Percentiles rank a stretch among this genome's conserved stretches.
Conservation (phyloP, 2,329 filamentous ascomycete species). For the Claviceps pazoutovae region DNA sequence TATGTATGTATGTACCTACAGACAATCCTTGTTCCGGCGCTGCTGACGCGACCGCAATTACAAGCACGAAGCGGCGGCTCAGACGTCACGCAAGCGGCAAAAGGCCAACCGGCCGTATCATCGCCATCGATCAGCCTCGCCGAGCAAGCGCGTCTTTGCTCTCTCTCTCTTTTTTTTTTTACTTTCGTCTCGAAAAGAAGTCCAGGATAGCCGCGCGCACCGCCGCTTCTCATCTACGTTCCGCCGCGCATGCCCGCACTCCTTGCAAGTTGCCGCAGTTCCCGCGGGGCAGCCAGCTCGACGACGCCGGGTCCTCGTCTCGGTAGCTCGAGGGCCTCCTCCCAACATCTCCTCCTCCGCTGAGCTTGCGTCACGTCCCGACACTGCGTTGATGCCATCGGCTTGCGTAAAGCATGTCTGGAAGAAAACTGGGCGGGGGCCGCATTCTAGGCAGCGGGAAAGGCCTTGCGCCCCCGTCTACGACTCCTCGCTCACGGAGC, state of each 20-base stretch:
- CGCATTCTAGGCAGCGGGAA: constrained; percentile 80
- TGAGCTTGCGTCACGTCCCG: neutral
- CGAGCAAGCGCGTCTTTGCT: neutral
- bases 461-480: constrained; percentile 51
- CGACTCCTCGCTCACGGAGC: constrained; percentile 32
- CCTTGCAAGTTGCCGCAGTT: constrained; percentile 12
- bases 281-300: constrained; percentile 11
- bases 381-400: neutral
- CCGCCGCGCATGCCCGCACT: constrained; percentile 4
- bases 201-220: neutral
- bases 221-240: neutral
- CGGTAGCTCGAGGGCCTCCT: constrained; percentile 4
- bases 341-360: neutral
- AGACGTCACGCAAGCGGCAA: neutral
- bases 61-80: neutral
- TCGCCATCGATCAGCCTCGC: constrained; percentile 1
- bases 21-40: neutral
- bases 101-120: constrained; percentile 1
- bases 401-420: constrained; percentile 46
- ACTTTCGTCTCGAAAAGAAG: neutral
- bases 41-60: neutral
- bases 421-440: constrained; percentile 80
- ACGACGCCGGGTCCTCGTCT: constrained; percentile 20
- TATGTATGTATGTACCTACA: neutral
- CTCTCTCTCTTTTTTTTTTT: too few species aligned